Evolutionary conservation across 1,284 basidiomycete genomes (phyloP), one percentile per base, ranked within the genome.

Genomic region (Porphyrellus sp.): DNA sequence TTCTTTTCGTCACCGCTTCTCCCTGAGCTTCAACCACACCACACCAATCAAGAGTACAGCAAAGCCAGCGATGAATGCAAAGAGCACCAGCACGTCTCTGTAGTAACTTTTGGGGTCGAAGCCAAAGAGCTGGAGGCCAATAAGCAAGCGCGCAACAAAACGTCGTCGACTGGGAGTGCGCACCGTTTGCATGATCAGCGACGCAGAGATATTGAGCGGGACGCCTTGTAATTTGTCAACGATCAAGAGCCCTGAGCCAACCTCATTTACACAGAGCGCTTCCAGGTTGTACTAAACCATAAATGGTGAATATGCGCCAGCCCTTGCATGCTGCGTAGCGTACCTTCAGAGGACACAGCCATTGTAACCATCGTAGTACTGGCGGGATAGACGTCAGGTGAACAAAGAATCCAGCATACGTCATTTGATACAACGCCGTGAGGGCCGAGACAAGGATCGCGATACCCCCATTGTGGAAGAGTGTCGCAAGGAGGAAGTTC

Each of bases 231-330:
- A 70, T 5, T 73, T 77, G 71, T 96, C 93, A 52, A 81, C 57
- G 50, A 96, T 95, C 81, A 86, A 81, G 31, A 95, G 73, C 4
- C 92, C 93, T 1, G 86, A 83, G 33, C 83, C 83, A 18, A 96
- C 90, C 67, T 95, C 93, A 67, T 96, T 96, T 30, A 95, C 88
- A 5, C 86, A 77, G 9, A 95, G 74, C 11, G 91, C 92, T 70
- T 95, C 91, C 18, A 93, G 75, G 11, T 78, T 77, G 67, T 86
- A 93, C 70, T 92, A 84, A 39, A 5, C 40, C 12, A 24, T 31
- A 83, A 73, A 42, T 82, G 81, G 12, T 55, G 5, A 51, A 34
- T 23, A 39, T 30, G 31, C 8, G 13, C 4, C n/a, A 8, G 8
- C 11, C 23, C 4, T 28, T 23, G 21, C 2, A 15, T 2, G 24